phyloP scores from a whole-genome alignment of 495 filamentous ascomycete species.

The Daldinia caldariorum region DNA sequence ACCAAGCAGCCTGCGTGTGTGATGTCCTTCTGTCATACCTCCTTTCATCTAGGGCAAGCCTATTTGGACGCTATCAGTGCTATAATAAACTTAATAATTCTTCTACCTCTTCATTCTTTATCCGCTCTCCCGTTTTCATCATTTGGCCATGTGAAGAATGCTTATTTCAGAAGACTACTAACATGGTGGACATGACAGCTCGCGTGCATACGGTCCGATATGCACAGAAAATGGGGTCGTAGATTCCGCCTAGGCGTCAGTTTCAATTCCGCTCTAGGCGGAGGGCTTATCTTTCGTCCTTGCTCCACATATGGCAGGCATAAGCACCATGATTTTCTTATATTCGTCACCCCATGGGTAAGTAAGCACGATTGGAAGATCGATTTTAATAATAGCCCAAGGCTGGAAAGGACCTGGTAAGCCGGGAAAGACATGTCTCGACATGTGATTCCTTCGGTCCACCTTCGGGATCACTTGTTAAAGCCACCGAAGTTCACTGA shows the following conservation, averaged over 20 bases:
- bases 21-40: neutral
- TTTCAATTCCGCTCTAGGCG: neutral
- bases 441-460: neutral
- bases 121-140: neutral
- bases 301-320: neutral
- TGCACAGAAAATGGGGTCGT: neutral
- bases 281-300: neutral
- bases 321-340: slow-evolving; percentile 8
- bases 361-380: slow-evolving; percentile 3
- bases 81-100: slow-evolving; percentile 19
- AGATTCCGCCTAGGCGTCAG: neutral
- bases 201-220: neutral
- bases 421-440: neutral
- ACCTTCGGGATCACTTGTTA: neutral
- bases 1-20: slow-evolving; percentile 9
- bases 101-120: slow-evolving; percentile 10
- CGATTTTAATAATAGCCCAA: neutral
- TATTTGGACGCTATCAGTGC: neutral
- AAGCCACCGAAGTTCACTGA: neutral
- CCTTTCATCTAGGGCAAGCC: slow-evolving; percentile 6
- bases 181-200: neutral
- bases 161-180: neutral
- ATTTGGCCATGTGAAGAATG: neutral
- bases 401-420: neutral
- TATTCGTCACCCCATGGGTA: slow-evolving; percentile 3